Evolutionary conservation across 2,329 filamentous ascomycete species (phyloP).

Genomic region (Grosmannia serpens): DNA sequence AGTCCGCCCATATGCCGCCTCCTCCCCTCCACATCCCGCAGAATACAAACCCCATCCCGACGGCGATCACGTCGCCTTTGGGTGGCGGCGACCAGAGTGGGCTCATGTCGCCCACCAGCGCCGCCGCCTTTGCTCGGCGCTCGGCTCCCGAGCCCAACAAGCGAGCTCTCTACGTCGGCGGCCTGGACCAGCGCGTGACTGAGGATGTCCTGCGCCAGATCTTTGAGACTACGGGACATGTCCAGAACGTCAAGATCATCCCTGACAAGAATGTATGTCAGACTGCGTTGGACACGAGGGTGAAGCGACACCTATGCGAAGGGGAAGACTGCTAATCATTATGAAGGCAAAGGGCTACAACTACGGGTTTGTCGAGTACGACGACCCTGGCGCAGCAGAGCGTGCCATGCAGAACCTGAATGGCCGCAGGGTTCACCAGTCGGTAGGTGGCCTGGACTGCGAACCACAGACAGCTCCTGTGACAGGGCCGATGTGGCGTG

Average conservation of each 20-base stretch:
- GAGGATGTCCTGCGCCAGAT: slow-evolving; percentile 96
- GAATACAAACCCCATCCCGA: slow-evolving; percentile 92
- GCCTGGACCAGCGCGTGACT: slow-evolving; percentile 86
- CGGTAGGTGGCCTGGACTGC: slow-evolving; percentile 46
- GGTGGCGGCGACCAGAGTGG: slow-evolving; percentile 49
- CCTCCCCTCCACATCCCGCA: slow-evolving; percentile 88
- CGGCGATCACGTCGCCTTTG: slow-evolving; percentile 81
- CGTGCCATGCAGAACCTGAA: slow-evolving; percentile 96
- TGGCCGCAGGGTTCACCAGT: slow-evolving; percentile 88
- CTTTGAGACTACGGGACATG: slow-evolving; percentile 96
- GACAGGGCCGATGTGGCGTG: not conserved
- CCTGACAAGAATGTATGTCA: slow-evolving; percentile 91
- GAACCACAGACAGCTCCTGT: slow-evolving; percentile 9
- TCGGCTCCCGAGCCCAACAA: slow-evolving; percentile 97
- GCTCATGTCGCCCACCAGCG: slow-evolving; percentile 77
- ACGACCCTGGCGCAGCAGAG: slow-evolving; percentile 92
- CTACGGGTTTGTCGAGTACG: slow-evolving; percentile 98
- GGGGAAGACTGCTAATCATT: not conserved
- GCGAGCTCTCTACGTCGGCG: slow-evolving; percentile 90
- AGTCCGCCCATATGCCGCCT: slow-evolving; percentile 73
- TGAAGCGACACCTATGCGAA: not conserved
- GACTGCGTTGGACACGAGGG: not conserved
- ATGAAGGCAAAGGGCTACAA: slow-evolving; percentile 86
- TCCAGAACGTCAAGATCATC: slow-evolving; percentile 98
- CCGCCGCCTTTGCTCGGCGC: slow-evolving; percentile 71